Evolutionary conservation across 768 basidiomycete species (phyloP).

Genomic region (Coprinellus aureogranulatus): DNA sequence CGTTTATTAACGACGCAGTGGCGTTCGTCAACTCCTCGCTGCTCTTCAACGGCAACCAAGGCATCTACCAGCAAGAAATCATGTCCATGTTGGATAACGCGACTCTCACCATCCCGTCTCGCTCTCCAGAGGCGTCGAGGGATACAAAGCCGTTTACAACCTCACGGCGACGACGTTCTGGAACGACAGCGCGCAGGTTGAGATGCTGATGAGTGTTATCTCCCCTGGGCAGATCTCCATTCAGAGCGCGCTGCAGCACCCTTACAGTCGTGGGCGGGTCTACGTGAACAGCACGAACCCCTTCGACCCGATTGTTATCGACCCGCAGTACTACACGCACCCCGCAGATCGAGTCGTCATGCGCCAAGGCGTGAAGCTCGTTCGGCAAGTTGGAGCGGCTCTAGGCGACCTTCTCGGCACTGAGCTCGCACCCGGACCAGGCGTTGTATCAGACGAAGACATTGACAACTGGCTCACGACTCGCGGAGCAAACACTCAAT

Average conservation of each 20-base stretch:
- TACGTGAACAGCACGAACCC: conserved; percentile 61
- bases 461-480: conserved; percentile 50
- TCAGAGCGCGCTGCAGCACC: conserved; percentile 65
- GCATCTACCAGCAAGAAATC: conserved; percentile 16
- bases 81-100: conserved; percentile 25
- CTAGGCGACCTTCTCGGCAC: conserved; percentile 36
- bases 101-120: conserved; percentile 38
- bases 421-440: conserved; percentile 23
- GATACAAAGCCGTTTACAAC: conserved; percentile 55
- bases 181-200: conserved; percentile 48
- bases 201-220: conserved; percentile 47
- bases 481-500: conserved; percentile 47
- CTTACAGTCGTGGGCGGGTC: conserved; percentile 60
- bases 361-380: conserved; percentile 61
- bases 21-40: conserved; percentile 55
- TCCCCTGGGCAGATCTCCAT: conserved; percentile 39
- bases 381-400: conserved; percentile 52
- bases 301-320: conserved; percentile 60
- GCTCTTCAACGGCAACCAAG: conserved; percentile 33
- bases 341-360: conserved; percentile 43
- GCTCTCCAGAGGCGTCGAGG: conserved; percentile 43
- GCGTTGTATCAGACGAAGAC: conserved; percentile 50
- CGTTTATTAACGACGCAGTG: conserved; percentile 63
- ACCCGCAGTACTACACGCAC: conserved; percentile 62
- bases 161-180: conserved; percentile 37